phyloP scores from a whole-genome alignment of 1,284 basidiomycete genomes.

The Cryptococcus sp. region DNA sequence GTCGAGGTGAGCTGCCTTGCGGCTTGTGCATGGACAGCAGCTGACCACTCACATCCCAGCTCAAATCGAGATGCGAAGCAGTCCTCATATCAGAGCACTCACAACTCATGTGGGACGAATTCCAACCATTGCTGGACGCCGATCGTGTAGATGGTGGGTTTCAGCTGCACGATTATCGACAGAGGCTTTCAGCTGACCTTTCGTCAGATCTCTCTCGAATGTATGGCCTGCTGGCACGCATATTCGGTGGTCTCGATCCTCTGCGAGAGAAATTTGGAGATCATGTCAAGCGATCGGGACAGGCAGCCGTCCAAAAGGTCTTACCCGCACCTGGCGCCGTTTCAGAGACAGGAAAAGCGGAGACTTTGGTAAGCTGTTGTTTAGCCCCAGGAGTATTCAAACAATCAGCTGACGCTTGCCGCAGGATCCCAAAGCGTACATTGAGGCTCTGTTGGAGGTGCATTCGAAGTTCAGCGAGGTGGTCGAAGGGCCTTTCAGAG shows the following conservation, averaged over 20 bases:
- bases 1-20: conserved; percentile 60
- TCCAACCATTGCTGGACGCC: conserved; percentile 87
- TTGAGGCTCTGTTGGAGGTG: conserved; percentile 87
- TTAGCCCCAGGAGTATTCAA: neutral
- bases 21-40: neutral
- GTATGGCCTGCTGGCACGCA: conserved; percentile 89
- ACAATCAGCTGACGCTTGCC: conserved; percentile 3
- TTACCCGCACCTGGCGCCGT: conserved; percentile 61
- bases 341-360: conserved; percentile 61
- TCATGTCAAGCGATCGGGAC: conserved; percentile 88
- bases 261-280: conserved; percentile 90
- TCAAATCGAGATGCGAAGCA: conserved; percentile 88
- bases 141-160: conserved; percentile 74
- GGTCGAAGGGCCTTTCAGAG: conserved; percentile 86
- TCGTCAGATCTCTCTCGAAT: conserved; percentile 79
- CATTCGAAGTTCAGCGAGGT: conserved; percentile 91
- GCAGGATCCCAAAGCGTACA: conserved; percentile 82
- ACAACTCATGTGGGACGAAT: conserved; percentile 89
- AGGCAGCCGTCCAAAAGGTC: conserved; percentile 80
- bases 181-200: conserved; percentile 8
- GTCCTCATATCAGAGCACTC: conserved; percentile 89
- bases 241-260: conserved; percentile 87
- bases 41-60: conserved; percentile 43
- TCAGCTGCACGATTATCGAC: neutral
- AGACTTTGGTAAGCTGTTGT: conserved; percentile 56